These are phyloP conservation scores for Helminthosporium solani DNA, from an alignment of 2,329 filamentous ascomycete genomes.

Conservation along the genomic window DNA sequence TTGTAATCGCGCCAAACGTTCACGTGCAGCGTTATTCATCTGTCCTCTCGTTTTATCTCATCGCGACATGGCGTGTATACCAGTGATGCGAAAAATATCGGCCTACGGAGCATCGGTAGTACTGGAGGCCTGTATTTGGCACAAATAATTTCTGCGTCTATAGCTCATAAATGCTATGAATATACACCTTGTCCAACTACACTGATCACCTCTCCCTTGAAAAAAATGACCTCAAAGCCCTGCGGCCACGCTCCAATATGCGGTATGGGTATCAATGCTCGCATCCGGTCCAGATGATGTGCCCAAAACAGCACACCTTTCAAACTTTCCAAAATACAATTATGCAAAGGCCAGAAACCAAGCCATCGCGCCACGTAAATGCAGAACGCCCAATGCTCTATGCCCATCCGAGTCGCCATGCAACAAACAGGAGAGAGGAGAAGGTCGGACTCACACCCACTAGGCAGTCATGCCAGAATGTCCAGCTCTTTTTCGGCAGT, in stretches of 20 bases:
- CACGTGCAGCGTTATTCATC: slow-evolving; percentile 2
- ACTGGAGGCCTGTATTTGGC: too few relatives aligned
- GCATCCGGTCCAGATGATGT: not conserved
- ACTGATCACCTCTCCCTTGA: not conserved
- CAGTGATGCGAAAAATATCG: too few relatives aligned
- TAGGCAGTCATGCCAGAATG: slow-evolving; percentile 13
- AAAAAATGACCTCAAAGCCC: not conserved
- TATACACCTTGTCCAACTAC: not conserved
- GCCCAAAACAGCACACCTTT: too few relatives aligned
- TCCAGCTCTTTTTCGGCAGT: slow-evolving; percentile 15
- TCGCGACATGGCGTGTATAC: too few relatives aligned
- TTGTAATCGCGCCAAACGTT: slow-evolving; percentile 33
- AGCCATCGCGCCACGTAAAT: slow-evolving; percentile 9
- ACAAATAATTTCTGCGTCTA: not conserved
- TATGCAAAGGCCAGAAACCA: not conserved
- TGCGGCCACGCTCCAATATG: not conserved
- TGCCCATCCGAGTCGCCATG: not conserved
- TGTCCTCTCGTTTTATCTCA: not conserved
- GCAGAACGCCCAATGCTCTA: slow-evolving; percentile 6
- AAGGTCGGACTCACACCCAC: slow-evolving; percentile 12
- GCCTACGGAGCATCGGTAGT: too few relatives aligned
- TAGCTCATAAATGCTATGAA: not conserved
- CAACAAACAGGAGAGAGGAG: not conserved
- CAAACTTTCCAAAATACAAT: not conserved
- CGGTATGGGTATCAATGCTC: slow-evolving; percentile 24